Percentiles rank a stretch among this genome's conserved stretches.
Evolutionary conservation across 1,284 basidiomycete genomes (phyloP).

Genomic region (Sanghuangporus sanghuang): DNA sequence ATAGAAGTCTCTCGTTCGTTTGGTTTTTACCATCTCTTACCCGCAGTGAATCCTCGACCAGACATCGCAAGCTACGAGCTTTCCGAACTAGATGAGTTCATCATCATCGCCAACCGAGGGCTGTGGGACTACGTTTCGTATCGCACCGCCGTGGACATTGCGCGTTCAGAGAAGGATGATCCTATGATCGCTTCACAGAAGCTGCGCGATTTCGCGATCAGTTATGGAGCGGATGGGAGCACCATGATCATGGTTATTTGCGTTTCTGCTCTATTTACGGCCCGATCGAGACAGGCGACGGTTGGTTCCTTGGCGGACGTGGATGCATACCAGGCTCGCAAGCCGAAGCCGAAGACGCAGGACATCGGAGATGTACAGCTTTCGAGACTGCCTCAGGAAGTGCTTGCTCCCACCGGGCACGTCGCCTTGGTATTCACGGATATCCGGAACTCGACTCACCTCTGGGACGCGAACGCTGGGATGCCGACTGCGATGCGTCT

Average conservation of each 20-base stretch:
- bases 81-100: conserved; percentile 89
- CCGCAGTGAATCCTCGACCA: conserved; percentile 88
- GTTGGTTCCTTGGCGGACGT: conserved; percentile 40
- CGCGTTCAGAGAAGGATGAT: conserved; percentile 78
- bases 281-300: conserved; percentile 41
- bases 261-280: conserved; percentile 74
- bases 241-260: conserved; percentile 98
- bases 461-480: conserved; percentile 96
- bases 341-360: conserved; percentile 32
- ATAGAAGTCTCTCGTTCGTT: conserved; percentile 90
- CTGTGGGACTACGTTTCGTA: conserved; percentile 95
- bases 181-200: conserved; percentile 98
- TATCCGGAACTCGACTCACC: conserved; percentile 93
- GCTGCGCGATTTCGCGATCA: conserved; percentile 93
- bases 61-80: conserved; percentile 71
- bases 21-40: conserved; percentile 89
- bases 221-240: conserved; percentile 91
- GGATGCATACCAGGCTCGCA: conserved; percentile 32
- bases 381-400: conserved; percentile 72
- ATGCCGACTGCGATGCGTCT: conserved; percentile 94
- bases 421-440: conserved; percentile 97
- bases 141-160: conserved; percentile 97
- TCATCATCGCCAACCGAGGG: conserved; percentile 92
- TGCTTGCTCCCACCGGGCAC: conserved; percentile 84
- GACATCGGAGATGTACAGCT: conserved; percentile 51